Conservation (phyloP, 306 rosid species). For the Medicago lupulina region DNA sequence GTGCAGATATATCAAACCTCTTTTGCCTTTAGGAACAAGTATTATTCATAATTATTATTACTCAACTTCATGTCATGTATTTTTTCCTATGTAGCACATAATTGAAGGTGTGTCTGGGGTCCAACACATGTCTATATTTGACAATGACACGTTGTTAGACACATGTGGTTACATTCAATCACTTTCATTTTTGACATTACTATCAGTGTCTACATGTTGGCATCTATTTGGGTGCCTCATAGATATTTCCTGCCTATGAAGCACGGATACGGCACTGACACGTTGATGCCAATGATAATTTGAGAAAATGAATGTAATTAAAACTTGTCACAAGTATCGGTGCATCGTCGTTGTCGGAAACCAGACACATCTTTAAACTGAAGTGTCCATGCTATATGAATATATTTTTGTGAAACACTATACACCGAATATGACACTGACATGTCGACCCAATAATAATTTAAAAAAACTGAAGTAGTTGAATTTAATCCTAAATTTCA, state of each 20-base stretch:
- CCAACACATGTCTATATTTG: background rate
- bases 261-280: background rate
- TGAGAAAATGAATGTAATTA: too few relatives aligned
- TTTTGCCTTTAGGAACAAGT: slow-evolving; percentile 88
- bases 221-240: background rate
- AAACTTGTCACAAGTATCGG: too few relatives aligned
- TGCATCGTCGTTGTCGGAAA: too few relatives aligned
- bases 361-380: background rate
- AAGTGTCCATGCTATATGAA: background rate
- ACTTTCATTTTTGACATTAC: too few relatives aligned
- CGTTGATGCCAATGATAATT: background rate
- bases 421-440: too few relatives aligned
- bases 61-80: too few relatives aligned
- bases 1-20: slow-evolving; percentile 78
- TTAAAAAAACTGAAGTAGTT: too few relatives aligned
- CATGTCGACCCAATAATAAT: too few relatives aligned
- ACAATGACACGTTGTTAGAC: background rate
- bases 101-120: background rate
- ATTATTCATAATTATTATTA: background rate
- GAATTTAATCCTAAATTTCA: too few relatives aligned
- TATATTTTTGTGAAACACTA: too few relatives aligned
- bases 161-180: background rate
- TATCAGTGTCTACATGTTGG: background rate
- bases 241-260: background rate
- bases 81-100: background rate